Evolutionary conservation across 2,329 filamentous ascomycete species (phyloP).

Genomic region (Aspergillus novoparasiticus): DNA sequence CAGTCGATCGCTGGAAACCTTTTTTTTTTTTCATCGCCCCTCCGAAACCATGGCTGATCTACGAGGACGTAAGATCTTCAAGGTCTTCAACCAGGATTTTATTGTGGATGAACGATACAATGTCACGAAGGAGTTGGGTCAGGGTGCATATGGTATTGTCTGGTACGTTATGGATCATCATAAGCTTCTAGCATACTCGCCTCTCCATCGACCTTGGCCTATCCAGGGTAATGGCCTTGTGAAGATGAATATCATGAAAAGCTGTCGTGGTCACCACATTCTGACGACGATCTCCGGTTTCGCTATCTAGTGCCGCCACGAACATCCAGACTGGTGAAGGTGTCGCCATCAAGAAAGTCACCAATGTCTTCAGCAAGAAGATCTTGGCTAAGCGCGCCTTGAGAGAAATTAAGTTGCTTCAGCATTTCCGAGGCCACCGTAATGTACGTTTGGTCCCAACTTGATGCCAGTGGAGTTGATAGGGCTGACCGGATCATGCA

Average conservation of each 20-base stretch:
- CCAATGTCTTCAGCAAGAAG: constrained; percentile 99
- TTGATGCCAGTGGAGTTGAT: constrained; percentile 3
- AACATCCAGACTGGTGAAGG: constrained; percentile 90
- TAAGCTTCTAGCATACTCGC: constrained; percentile 6
- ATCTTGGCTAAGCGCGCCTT: constrained; percentile 97
- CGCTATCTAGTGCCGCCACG: constrained; percentile 72
- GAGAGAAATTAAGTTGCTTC: constrained; percentile 96
- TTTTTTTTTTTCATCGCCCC: not conserved
- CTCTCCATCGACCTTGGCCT: not conserved
- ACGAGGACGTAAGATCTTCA: constrained; percentile 85
- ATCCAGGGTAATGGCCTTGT: not conserved
- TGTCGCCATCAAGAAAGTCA: constrained; percentile 99
- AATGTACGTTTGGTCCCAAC: constrained; percentile 61
- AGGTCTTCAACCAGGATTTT: constrained; percentile 99
- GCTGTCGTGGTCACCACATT: constrained; percentile 10
- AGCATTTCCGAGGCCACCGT: constrained; percentile 91
- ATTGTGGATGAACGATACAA: constrained; percentile 97
- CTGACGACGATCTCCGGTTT: constrained; percentile 17
- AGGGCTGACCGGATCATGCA: constrained; percentile 50
- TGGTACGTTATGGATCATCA: constrained; percentile 64
- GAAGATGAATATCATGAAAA: not conserved
- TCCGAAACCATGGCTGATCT: constrained; percentile 58
- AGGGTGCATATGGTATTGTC: constrained; percentile 98
- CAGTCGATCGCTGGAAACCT: constrained; percentile 13
- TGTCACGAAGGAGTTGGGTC: constrained; percentile 96